Conservation (phyloP, 2,329 filamentous ascomycete species). For the Fusarium odoratissimum region DNA sequence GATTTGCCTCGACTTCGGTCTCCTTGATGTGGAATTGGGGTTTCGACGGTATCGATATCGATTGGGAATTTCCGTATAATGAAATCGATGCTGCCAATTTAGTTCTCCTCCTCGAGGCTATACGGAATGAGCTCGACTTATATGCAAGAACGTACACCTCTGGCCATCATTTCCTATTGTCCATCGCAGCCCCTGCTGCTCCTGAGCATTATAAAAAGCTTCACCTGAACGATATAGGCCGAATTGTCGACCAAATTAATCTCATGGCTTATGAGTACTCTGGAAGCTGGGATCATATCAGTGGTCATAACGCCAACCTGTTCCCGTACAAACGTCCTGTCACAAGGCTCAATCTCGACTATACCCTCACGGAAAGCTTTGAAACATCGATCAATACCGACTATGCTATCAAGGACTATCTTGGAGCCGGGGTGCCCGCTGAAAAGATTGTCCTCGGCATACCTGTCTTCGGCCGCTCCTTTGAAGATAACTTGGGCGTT, state of each 20-base stretch:
- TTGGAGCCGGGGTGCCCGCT: conserved; percentile 12
- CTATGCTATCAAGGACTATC: conserved; percentile 16
- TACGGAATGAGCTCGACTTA: conserved; percentile 24
- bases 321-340: conserved; percentile 53
- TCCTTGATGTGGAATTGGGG: conserved; percentile 33
- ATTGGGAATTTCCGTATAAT: conserved; percentile 31
- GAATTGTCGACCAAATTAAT: conserved; percentile 27
- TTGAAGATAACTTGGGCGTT: conserved; percentile 24
- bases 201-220: conserved; percentile 22
- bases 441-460: conserved; percentile 34
- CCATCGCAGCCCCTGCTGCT: conserved; percentile 28
- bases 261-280: conserved; percentile 36
- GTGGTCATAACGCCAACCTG: conserved; percentile 33
- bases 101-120: conserved; percentile 25
- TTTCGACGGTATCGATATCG: conserved; percentile 34
- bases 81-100: conserved; percentile 25
- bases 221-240: conserved; percentile 15
- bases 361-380: conserved; percentile 4
- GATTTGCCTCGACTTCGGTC: conserved; percentile 29
- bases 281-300: conserved; percentile 45
- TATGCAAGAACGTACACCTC: conserved; percentile 12
- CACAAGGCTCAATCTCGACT: conserved; percentile 19
- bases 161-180: conserved; percentile 23
- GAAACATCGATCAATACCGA: conserved; percentile 8
- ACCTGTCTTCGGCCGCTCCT: conserved; percentile 35